phyloP scores from a whole-genome alignment of 257 asterid genomes.

The Fraxinus americana region DNA sequence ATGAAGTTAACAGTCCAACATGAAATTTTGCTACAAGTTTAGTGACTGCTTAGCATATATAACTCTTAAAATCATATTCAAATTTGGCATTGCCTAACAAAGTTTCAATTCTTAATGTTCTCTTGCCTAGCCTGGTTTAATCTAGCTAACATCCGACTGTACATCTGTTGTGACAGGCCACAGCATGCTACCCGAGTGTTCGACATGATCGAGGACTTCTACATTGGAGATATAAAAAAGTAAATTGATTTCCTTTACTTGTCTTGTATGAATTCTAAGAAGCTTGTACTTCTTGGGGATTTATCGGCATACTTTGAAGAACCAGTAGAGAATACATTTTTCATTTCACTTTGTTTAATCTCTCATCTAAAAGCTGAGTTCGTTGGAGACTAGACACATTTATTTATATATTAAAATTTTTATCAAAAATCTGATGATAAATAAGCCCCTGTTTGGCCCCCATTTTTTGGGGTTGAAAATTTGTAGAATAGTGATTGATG shows the following conservation, averaged over 20 bases:
- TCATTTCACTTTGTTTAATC: neutral
- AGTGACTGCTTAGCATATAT: neutral
- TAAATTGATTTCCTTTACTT: conserved; percentile 25
- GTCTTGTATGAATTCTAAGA: neutral
- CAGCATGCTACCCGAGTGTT: conserved; percentile 92
- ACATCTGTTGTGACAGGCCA: conserved; percentile 56
- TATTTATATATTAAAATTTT: too few relatives aligned
- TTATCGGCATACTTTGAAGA: conserved; percentile 1
- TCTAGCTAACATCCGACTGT: conserved; percentile 3
- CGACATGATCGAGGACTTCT: conserved; percentile 87
- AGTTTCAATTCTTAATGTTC: conserved; percentile 5
- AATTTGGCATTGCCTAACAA: conserved; percentile 3
- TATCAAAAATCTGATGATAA: too few relatives aligned
- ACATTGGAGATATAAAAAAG: conserved; percentile 62
- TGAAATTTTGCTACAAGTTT: neutral
- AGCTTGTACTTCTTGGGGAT: neutral
- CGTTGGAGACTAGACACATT: too few relatives aligned
- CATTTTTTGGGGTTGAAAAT: too few relatives aligned
- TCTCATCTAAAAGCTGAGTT: neutral
- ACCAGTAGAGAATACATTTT: neutral
- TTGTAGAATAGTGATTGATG: too few relatives aligned
- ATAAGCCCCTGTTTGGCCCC: too few relatives aligned
- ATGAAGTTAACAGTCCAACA: neutral
- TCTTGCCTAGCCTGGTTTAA: neutral
- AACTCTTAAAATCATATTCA: neutral